Base-by-base conservation (phyloP, 108 stramenopile genomes). In the Poteriospumella lacustris region DNA sequence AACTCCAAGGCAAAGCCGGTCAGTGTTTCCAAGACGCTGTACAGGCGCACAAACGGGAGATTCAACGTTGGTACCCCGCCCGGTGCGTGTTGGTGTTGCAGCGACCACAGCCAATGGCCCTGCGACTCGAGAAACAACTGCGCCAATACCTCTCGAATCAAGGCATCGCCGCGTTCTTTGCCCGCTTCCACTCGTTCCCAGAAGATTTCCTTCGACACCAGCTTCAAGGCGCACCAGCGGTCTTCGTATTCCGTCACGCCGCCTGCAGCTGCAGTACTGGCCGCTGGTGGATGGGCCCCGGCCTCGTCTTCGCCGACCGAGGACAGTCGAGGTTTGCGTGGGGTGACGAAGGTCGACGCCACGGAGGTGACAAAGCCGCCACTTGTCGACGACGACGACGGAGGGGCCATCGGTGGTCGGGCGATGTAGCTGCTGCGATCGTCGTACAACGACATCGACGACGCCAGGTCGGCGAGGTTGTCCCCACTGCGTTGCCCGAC, bases 121-220 rank as follows among this genome's bases (percentile, higher is more conserved):
- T 83, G 68, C 12, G 38, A 26, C 90, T 89, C 47, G 52, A 96
- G 84, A 39, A 90, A 88, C 42, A 92, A 84, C 80, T 96, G 95
- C 58, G 93, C 90, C 26, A 93, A 88, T 1, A 87, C 76, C 83
- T 96, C 95, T 1, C 95, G 82, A 0, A 94, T 92, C 58, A 96
- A 76, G 0, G 95, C 92, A 85, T 96, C 95, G 12, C 86, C 84
- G 58, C 95, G 87, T 83, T 96, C 95, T 76, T 83, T 77, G 19
- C 89, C 91, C 76, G 86, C 88, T n/a, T 87, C 83, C 34, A 94
- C 93, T 19, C 89, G 86, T 43, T 81, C 69, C 93, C 93, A 94
- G 85, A 94, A 96, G 59, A 91, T 87, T 59, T 78, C 85, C 84
- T 96, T 96, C 83, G 92, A 87, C 70, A 96, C 85, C 31, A 96